Evolutionary conservation across 345 rosid genomes (phyloP).

Genomic region (Brassica carinata): DNA sequence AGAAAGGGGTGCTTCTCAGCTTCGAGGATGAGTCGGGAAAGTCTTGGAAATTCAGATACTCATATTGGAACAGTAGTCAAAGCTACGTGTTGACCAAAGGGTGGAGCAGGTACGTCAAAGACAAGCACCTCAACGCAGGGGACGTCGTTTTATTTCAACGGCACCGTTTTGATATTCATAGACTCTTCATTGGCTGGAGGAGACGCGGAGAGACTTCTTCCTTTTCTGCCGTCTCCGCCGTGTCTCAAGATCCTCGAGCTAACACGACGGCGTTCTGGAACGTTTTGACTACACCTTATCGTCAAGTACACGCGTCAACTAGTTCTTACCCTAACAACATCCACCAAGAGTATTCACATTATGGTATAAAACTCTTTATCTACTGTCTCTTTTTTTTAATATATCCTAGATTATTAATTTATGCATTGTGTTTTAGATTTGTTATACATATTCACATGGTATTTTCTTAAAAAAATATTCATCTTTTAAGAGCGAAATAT

Average conservation of each 20-base stretch:
- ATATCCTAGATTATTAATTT: not conserved
- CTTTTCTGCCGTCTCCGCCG: constrained; percentile 15
- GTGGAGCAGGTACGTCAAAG: constrained; percentile 89
- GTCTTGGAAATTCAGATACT: constrained; percentile 80
- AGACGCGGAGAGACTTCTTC: constrained; percentile 43
- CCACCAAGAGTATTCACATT: constrained; percentile 63
- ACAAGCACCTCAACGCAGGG: constrained; percentile 78
- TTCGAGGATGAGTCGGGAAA: constrained; percentile 88
- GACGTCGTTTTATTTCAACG: constrained; percentile 72
- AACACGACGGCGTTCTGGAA: constrained; percentile 33
- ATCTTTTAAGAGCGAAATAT: not conserved
- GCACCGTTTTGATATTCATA: constrained; percentile 49
- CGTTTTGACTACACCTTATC: constrained; percentile 38
- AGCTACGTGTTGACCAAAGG: constrained; percentile 94
- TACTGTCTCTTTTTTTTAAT: not conserved
- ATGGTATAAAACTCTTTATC: constrained; percentile 52
- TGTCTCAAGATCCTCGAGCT: constrained; percentile 21
- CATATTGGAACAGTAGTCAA: constrained; percentile 82
- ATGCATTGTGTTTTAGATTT: not conserved
- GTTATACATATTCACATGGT: not conserved
- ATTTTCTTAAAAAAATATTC: not conserved
- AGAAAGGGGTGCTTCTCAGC: constrained; percentile 55
- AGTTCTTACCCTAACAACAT: constrained; percentile 35
- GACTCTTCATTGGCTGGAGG: constrained; percentile 77
- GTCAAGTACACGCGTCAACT: constrained; percentile 42